Percentiles rank a stretch among this genome's conserved stretches.
These are phyloP conservation scores for Candida fluviatilis DNA, from an alignment of 805 yeast genomes.

Conservation along the genomic window DNA sequence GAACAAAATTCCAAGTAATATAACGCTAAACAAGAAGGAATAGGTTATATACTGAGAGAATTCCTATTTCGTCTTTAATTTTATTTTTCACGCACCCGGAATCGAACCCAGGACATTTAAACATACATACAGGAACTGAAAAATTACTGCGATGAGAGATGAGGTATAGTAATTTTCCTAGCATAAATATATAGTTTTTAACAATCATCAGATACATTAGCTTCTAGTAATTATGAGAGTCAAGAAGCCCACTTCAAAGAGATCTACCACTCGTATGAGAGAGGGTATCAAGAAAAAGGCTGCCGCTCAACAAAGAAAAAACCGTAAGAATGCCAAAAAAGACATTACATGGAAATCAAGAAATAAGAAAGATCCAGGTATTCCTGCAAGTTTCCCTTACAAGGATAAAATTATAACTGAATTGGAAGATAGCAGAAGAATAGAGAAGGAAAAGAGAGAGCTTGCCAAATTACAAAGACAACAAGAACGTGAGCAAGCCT, in stretches of 20 bases:
- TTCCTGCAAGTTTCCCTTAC: slow-evolving; percentile 92
- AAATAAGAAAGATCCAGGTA: slow-evolving; percentile 84
- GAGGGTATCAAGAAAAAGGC: slow-evolving; percentile 97
- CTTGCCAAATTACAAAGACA: slow-evolving; percentile 46
- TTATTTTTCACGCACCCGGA: neutral
- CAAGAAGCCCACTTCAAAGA: slow-evolving; percentile 72
- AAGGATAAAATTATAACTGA: slow-evolving; percentile 76
- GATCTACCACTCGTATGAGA: slow-evolving; percentile 87
- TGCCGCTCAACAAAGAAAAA: slow-evolving; percentile 84
- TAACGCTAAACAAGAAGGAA: slow-evolving; percentile 9
- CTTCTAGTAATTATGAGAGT: slow-evolving; percentile 35
- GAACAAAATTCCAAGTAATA: slow-evolving; percentile 15
- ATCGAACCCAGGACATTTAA: neutral
- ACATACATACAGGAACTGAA: slow-evolving; percentile 2
- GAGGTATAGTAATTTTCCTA: neutral
- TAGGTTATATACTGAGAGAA: too few relatives aligned
- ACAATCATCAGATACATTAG: neutral
- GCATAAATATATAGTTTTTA: neutral
- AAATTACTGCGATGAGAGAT: slow-evolving; percentile 5
- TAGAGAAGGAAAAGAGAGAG: slow-evolving; percentile 52
- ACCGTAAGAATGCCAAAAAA: slow-evolving; percentile 75
- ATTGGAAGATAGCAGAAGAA: slow-evolving; percentile 59
- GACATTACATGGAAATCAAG: slow-evolving; percentile 93
- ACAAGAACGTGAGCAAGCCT: slow-evolving; percentile 42
- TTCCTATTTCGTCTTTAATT: too few relatives aligned